phyloP scores from a whole-genome alignment of 2,329 filamentous ascomycete genomes.

The Fusarium penzigii region DNA sequence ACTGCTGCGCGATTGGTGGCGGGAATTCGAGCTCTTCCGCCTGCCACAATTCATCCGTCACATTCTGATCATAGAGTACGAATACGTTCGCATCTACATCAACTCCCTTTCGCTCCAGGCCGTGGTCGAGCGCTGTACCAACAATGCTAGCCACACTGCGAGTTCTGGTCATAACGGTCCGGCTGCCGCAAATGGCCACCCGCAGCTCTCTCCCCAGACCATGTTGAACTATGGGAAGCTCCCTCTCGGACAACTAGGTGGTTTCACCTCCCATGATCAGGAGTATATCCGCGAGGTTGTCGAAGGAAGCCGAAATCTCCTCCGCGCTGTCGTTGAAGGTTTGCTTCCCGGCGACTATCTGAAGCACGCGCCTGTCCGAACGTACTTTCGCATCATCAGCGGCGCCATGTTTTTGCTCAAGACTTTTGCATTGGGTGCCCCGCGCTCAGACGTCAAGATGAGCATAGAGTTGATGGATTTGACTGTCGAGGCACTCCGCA shows the following conservation, averaged over 20 bases:
- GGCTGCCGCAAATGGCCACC: conserved; percentile 30
- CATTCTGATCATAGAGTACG: conserved; percentile 90
- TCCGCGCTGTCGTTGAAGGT: conserved; percentile 75
- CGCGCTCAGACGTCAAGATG: conserved; percentile 74
- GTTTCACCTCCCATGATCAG: conserved; percentile 66
- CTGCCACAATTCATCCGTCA: conserved; percentile 67
- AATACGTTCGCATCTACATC: conserved; percentile 92
- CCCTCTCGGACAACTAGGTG: conserved; percentile 63
- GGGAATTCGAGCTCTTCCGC: conserved; percentile 77
- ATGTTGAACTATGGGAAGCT: conserved; percentile 66
- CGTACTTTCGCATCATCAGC: conserved; percentile 84
- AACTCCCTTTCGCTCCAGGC: conserved; percentile 94
- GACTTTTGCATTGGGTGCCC: conserved; percentile 79
- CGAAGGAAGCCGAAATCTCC: conserved; percentile 73
- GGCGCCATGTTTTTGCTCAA: conserved; percentile 84
- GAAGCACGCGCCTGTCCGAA: conserved; percentile 79
- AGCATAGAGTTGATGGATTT: conserved; percentile 75
- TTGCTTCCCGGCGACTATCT: conserved; percentile 74
- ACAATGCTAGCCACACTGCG: conserved; percentile 54
- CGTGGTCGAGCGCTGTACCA: conserved; percentile 89
- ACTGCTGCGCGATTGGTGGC: conserved; percentile 75
- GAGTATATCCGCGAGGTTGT: conserved; percentile 77
- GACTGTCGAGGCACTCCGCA: conserved; percentile 72
- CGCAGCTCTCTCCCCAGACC: conserved; percentile 59
- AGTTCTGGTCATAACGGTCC: conserved; percentile 37